phyloP scores from a whole-genome alignment of 2,329 filamentous ascomycete species.

The Colletotrichum liaoningense region DNA sequence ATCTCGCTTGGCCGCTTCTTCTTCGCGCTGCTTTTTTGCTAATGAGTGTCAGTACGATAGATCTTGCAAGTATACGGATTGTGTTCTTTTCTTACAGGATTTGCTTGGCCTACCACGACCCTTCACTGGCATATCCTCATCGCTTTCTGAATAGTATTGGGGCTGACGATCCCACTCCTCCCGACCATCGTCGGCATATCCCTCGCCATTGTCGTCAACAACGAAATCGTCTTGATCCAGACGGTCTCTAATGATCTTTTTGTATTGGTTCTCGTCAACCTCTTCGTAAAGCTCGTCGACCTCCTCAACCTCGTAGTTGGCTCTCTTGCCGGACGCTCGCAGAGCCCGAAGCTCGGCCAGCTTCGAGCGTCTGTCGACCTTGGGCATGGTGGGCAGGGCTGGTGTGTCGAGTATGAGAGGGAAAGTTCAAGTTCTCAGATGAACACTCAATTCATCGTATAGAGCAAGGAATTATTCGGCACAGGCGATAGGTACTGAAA shows the following conservation, averaged over 20 bases:
- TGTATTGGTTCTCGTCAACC: constrained; percentile 96
- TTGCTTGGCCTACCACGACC: constrained; percentile 64
- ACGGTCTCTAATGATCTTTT: constrained; percentile 90
- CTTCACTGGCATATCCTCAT: constrained; percentile 67
- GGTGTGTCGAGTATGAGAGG: neutral
- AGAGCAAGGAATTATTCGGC: neutral
- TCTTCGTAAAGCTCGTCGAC: constrained; percentile 91
- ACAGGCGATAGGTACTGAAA: neutral
- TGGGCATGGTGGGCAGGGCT: constrained; percentile 51
- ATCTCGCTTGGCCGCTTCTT: constrained; percentile 86
- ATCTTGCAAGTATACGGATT: neutral
- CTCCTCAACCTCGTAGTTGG: constrained; percentile 87
- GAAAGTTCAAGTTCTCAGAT: neutral
- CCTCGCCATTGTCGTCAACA: constrained; percentile 96
- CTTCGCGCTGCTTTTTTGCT: constrained; percentile 90
- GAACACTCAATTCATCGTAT: constrained; percentile 11
- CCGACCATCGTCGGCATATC: constrained; percentile 95
- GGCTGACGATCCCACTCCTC: constrained; percentile 89
- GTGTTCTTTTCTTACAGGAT: constrained; percentile 53
- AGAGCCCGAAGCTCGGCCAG: constrained; percentile 86
- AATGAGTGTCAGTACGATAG: constrained; percentile 14
- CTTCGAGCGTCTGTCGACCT: constrained; percentile 59
- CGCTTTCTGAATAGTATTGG: constrained; percentile 77
- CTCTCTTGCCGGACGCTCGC: constrained; percentile 90
- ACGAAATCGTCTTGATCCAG: constrained; percentile 97